Evolutionary conservation across 2,329 filamentous ascomycete species (phyloP).

Genomic region (Rutstroemia sp.): DNA sequence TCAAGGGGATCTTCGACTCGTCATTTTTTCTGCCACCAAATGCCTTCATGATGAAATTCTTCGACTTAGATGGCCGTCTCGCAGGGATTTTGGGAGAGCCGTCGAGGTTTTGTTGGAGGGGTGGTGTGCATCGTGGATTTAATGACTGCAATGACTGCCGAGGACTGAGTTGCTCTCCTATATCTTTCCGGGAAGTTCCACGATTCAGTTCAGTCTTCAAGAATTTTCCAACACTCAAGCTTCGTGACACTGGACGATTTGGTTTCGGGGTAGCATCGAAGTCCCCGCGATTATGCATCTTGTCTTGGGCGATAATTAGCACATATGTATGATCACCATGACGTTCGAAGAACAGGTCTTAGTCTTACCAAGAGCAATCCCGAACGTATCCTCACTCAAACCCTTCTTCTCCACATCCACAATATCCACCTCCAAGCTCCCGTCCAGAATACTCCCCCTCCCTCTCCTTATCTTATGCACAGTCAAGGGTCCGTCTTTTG

Average conservation of each 20-base stretch:
- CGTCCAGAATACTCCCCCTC: constrained; percentile 16
- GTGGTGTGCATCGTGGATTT: background rate
- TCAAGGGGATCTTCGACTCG: constrained; percentile 7
- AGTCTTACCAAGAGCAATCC: background rate
- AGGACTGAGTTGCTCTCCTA: background rate
- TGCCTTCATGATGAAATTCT: constrained; percentile 26
- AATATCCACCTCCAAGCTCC: constrained; percentile 13
- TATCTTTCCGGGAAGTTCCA: constrained; percentile 12
- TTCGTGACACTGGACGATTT: constrained; percentile 13
- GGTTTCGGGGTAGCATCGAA: constrained; percentile 22
- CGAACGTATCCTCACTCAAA: background rate
- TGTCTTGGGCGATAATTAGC: background rate
- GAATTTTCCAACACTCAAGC: constrained; percentile 22
- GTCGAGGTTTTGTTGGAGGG: background rate
- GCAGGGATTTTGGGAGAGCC: constrained; percentile 16
- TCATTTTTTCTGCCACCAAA: constrained; percentile 17
- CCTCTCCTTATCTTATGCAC: constrained; percentile 18
- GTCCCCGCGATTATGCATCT: background rate
- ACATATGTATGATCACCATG: background rate
- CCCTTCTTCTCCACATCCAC: background rate
- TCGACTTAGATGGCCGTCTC: constrained; percentile 24
- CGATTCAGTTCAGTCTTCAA: constrained; percentile 22
- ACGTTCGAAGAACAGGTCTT: background rate
- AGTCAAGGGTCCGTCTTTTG: constrained; percentile 21
- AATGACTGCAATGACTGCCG: constrained; percentile 12